phyloP scores from a whole-genome alignment of 495 filamentous ascomycete genomes.

The Aspergillus bertholletiae region DNA sequence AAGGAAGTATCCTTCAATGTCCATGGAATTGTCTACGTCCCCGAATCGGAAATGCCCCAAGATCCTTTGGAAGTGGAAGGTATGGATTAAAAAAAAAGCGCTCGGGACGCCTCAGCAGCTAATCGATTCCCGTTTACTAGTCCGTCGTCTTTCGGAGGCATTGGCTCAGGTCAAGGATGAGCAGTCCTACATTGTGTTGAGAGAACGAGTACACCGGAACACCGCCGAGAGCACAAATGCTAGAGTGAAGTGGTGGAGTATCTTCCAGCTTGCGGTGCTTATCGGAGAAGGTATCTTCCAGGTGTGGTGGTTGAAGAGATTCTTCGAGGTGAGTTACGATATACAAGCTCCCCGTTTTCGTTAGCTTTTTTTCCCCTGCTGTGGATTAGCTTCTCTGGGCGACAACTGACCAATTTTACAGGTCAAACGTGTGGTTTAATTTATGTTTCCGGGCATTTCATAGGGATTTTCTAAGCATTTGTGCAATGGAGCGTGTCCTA shows the following conservation, averaged over 20 bases:
- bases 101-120: slow-evolving; percentile 4
- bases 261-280: slow-evolving; percentile 89
- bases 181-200: slow-evolving; percentile 92
- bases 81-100: slow-evolving; percentile 26
- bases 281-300: slow-evolving; percentile 94
- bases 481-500: neutral
- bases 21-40: slow-evolving; percentile 96
- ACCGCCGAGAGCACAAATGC: slow-evolving; percentile 98
- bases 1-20: slow-evolving; percentile 99
- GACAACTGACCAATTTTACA: slow-evolving; percentile 9
- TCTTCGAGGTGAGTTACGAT: slow-evolving; percentile 76
- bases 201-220: slow-evolving; percentile 94
- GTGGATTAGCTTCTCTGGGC: neutral
- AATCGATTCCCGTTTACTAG: slow-evolving; percentile 38
- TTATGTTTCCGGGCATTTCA: slow-evolving; percentile 5
- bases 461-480: neutral
- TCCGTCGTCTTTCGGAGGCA: slow-evolving; percentile 79
- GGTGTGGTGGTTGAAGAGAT: slow-evolving; percentile 98
- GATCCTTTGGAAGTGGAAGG: slow-evolving; percentile 91
- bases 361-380: neutral
- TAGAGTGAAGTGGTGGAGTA: slow-evolving; percentile 98
- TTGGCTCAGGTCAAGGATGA: slow-evolving; percentile 93
- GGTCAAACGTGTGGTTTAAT: slow-evolving; percentile 46
- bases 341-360: neutral
- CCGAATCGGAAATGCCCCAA: slow-evolving; percentile 75